phyloP scores from a whole-genome alignment of 805 yeast species.

The Torulaspora franciscae region DNA sequence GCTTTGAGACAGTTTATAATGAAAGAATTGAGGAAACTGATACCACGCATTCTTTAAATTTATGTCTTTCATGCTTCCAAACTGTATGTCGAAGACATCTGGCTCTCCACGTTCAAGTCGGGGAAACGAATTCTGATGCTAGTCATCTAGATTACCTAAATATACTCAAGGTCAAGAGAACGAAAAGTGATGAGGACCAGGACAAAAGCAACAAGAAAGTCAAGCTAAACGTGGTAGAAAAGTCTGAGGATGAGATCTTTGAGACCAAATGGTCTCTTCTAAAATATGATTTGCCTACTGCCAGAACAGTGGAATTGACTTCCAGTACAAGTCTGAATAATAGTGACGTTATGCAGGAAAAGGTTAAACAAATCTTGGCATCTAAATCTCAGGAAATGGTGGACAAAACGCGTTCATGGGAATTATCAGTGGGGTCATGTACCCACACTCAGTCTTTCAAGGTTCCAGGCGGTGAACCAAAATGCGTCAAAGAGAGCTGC shows the following conservation, averaged over 20 bases:
- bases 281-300: constrained; percentile 1
- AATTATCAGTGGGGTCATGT: constrained; percentile 78
- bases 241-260: constrained; percentile 30
- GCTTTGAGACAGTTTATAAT: constrained; percentile 64
- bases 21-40: constrained; percentile 21
- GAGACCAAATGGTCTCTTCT: constrained; percentile 29
- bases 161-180: constrained; percentile 49
- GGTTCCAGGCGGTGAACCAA: constrained; percentile 14
- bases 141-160: constrained; percentile 58
- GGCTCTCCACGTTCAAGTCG: constrained; percentile 45
- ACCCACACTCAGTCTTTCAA: constrained; percentile 65
- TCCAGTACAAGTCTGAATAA: constrained; percentile 5
- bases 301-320: neutral
- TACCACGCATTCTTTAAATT: constrained; percentile 44
- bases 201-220: constrained; percentile 31
- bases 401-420: constrained; percentile 85
- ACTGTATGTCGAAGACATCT: constrained; percentile 66
- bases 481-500: constrained; percentile 44
- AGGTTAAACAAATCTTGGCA: constrained; percentile 24
- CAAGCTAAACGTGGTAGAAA: constrained; percentile 32
- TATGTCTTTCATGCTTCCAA: constrained; percentile 70
- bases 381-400: constrained; percentile 29
- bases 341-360: constrained; percentile 6
- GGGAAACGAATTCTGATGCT: constrained; percentile 29
- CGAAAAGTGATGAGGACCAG: constrained; percentile 29